These are phyloP conservation scores for Verticillium nonalfalfae DNA, from an alignment of 2,329 filamentous ascomycete species.

Conservation along the genomic window DNA sequence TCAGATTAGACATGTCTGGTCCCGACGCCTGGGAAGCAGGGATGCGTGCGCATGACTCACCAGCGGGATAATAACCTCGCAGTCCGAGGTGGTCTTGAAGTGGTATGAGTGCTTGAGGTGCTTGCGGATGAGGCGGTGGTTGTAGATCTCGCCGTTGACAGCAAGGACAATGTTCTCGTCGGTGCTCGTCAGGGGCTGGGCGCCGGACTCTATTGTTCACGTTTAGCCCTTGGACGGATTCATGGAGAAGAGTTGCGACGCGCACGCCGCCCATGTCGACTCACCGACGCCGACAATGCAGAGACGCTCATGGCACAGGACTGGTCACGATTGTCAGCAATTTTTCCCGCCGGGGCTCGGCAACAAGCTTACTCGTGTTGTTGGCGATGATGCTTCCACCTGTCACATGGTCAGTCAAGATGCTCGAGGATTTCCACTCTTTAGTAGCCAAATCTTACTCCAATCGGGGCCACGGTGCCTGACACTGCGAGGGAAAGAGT, in stretches of 20 bases:
- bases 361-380: conserved; percentile 70
- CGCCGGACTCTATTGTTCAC: conserved; percentile 68
- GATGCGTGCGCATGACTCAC: conserved; percentile 42
- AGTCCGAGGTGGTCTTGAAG: conserved; percentile 98
- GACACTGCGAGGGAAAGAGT: conserved; percentile 52
- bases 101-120: conserved; percentile 75
- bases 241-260: not conserved
- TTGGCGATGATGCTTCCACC: conserved; percentile 85
- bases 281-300: conserved; percentile 94
- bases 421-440: not conserved
- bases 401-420: conserved; percentile 25
- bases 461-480: conserved; percentile 97
- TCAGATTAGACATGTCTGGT: not conserved
- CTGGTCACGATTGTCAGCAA: conserved; percentile 36
- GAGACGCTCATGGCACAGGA: conserved; percentile 94
- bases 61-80: conserved; percentile 97
- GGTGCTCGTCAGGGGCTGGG: conserved; percentile 89
- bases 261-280: conserved; percentile 23
- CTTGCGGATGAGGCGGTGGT: conserved; percentile 94
- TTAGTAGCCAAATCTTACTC: conserved; percentile 62
- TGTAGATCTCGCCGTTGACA: conserved; percentile 99
- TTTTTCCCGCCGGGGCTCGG: not conserved
- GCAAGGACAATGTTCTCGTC: conserved; percentile 84
- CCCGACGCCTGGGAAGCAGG: not conserved
- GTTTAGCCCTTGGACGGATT: not conserved